Evolutionary conservation across 805 yeast species (phyloP).

Genomic region (Ogataea neopini): DNA sequence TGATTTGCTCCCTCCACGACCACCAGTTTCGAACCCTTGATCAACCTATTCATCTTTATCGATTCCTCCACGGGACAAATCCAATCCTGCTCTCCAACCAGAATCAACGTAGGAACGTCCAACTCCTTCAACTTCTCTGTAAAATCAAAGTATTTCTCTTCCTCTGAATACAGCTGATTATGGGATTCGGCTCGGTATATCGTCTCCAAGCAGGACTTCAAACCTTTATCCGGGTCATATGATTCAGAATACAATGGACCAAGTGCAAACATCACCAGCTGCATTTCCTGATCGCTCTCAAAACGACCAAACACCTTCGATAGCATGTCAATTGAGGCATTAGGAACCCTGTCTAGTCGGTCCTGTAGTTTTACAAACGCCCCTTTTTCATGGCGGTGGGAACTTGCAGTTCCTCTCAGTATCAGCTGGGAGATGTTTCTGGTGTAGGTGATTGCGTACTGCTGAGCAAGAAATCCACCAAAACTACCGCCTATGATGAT

Average conservation of each 20-base stretch:
- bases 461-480: slow-evolving; percentile 31
- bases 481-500: slow-evolving; percentile 29
- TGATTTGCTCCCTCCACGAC: slow-evolving; percentile 25
- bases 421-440: slow-evolving; percentile 16
- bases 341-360: slow-evolving; percentile 18
- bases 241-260: slow-evolving; percentile 27
- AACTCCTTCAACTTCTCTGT: slow-evolving; percentile 15
- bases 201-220: slow-evolving; percentile 18
- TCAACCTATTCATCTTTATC: slow-evolving; percentile 13
- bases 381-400: slow-evolving; percentile 26
- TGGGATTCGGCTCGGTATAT: slow-evolving; percentile 23
- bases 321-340: slow-evolving; percentile 25
- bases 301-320: slow-evolving; percentile 26
- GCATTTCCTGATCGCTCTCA: slow-evolving; percentile 28
- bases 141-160: slow-evolving; percentile 28
- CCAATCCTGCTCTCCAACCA: slow-evolving; percentile 29
- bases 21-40: slow-evolving; percentile 18
- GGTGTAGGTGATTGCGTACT: slow-evolving; percentile 27
- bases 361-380: slow-evolving; percentile 18
- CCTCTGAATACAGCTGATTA: slow-evolving; percentile 27
- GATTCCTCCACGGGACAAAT: slow-evolving; percentile 27
- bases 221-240: slow-evolving; percentile 24
- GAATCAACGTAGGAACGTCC: slow-evolving; percentile 20
- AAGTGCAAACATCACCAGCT: slow-evolving; percentile 27
- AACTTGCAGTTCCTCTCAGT: slow-evolving; percentile 29